Evolutionary conservation across 352 stramenopile genomes (phyloP).

Genomic region (Vaucheria bursata): DNA sequence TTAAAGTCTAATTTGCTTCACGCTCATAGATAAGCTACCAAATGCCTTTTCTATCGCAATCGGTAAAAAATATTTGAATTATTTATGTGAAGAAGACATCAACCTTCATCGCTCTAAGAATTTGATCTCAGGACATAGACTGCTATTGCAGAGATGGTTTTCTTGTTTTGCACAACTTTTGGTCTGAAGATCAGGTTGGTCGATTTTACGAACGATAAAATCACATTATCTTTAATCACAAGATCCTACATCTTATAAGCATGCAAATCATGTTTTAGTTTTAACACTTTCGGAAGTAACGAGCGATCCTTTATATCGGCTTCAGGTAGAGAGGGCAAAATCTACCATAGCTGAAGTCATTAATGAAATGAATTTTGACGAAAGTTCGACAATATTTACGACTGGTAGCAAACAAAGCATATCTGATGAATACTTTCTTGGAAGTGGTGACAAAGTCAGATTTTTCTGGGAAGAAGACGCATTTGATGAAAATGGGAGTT

Average conservation of each 20-base stretch:
- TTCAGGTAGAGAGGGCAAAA: constrained; percentile 10
- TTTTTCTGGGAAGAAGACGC: constrained; percentile 51
- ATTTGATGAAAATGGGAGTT: constrained; percentile 43
- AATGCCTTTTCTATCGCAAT: too few relatives aligned
- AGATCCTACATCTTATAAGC: too few relatives aligned
- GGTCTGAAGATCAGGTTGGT: constrained; percentile 33
- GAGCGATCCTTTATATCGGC: too few relatives aligned
- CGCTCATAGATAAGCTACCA: too few relatives aligned
- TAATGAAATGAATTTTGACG: constrained; percentile 35
- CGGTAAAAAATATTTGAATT: too few relatives aligned
- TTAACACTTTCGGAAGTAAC: too few relatives aligned
- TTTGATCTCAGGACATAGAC: constrained; percentile 16
- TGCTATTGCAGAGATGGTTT: constrained; percentile 41
- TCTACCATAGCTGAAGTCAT: constrained; percentile 6
- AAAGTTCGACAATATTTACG: constrained; percentile 36
- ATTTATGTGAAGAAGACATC: too few relatives aligned
- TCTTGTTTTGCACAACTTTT: constrained; percentile 35
- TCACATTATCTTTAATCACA: too few relatives aligned
- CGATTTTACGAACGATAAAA: too few relatives aligned
- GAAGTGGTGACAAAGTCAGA: constrained; percentile 47
- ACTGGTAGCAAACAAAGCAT: constrained; percentile 37
- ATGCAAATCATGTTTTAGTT: too few relatives aligned
- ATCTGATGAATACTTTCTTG: constrained; percentile 50
- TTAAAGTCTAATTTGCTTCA: too few relatives aligned
- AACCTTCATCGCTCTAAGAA: too few relatives aligned